Evolutionary conservation across 768 basidiomycete species (phyloP).

Genomic region (Suillus subaureus): DNA sequence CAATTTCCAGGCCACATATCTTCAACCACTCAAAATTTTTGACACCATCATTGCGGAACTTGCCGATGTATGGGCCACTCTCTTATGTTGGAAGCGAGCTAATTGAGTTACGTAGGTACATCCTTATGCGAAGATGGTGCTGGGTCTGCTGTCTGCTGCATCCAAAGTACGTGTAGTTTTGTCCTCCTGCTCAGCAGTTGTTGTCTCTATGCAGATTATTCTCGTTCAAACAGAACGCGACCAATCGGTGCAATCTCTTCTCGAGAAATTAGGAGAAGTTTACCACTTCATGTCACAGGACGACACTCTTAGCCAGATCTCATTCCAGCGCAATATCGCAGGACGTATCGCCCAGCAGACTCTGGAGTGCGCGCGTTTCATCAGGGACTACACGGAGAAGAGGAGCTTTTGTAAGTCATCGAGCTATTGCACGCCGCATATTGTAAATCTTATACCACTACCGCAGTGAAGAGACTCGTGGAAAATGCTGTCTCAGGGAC

Average conservation of each 20-base stretch:
- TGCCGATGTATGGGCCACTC: background rate
- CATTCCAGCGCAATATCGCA: background rate
- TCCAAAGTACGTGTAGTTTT: background rate
- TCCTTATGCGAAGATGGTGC: slow-evolving; percentile 12
- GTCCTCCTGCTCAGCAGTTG: background rate
- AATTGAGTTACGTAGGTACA: background rate
- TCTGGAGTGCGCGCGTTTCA: slow-evolving; percentile 31
- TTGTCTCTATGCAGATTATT: background rate
- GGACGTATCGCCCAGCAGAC: slow-evolving; percentile 20
- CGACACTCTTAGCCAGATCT: background rate
- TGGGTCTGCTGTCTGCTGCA: slow-evolving; percentile 5
- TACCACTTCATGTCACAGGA: slow-evolving; percentile 4
- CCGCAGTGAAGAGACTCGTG: background rate
- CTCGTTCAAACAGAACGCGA: slow-evolving; percentile 9
- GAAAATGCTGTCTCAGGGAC: background rate
- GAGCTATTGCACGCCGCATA: background rate
- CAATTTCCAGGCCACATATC: background rate
- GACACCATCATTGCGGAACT: background rate
- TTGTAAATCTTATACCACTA: no score
- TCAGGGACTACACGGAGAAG: slow-evolving; percentile 26
- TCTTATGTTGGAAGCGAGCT: background rate
- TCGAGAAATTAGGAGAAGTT: background rate
- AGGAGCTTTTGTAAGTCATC: slow-evolving; percentile 22
- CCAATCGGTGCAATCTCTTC: background rate
- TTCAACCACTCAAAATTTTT: slow-evolving; percentile 5